Conservation (phyloP, 139 green algal species). For the Mesotaenium endlicherianum region DNA sequence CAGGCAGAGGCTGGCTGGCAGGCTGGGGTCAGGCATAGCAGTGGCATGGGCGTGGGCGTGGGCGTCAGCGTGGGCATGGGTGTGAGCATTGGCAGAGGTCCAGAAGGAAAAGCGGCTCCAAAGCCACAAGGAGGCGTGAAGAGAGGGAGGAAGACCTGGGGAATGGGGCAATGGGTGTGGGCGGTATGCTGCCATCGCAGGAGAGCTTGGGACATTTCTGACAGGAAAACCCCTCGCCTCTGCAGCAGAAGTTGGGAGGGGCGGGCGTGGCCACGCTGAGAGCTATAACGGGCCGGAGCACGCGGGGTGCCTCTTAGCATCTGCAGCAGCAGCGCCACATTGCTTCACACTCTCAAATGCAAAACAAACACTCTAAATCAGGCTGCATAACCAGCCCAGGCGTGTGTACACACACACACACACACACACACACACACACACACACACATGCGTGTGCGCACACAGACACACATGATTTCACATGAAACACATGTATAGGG, state of each 20-base stretch:
- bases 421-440: neutral
- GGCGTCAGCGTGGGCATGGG: neutral
- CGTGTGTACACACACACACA: too few relatives aligned
- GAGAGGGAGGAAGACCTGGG: neutral
- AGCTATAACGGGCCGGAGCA: too few relatives aligned
- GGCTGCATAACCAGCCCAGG: too few relatives aligned
- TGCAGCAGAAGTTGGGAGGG: too few relatives aligned
- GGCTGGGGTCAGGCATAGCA: neutral
- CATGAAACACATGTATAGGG: neutral
- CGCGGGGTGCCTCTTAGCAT: too few relatives aligned
- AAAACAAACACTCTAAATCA: too few relatives aligned
- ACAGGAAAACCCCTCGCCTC: too few relatives aligned
- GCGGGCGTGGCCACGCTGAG: too few relatives aligned
- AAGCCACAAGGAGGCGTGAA: neutral
- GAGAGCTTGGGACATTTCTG: too few relatives aligned
- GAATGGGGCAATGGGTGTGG: neutral
- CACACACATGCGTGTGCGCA: neutral
- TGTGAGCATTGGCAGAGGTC: neutral
- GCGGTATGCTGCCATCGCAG: too few relatives aligned
- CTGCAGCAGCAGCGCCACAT: too few relatives aligned
- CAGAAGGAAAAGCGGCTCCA: neutral
- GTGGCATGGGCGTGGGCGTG: neutral
- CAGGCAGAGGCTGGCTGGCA: neutral
- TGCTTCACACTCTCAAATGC: too few relatives aligned
- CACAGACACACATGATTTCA: neutral